Evolutionary conservation across 2,329 filamentous ascomycete species (phyloP), one percentile per base, ranked within the genome.

Genomic region (Fonsecaea monophora): DNA sequence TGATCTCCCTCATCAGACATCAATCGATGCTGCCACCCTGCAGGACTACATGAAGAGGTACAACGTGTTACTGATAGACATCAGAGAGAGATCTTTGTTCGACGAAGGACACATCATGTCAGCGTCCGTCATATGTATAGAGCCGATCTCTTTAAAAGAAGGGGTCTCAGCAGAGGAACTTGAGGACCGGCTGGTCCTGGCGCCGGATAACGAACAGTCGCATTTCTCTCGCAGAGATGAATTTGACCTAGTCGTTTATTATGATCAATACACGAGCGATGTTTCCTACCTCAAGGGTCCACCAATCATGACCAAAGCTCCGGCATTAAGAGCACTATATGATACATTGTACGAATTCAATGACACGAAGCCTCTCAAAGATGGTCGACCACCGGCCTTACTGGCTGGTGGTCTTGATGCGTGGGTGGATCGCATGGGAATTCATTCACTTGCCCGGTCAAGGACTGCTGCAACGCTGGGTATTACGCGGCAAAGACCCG

Each of bases 91-190:
- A 32, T 87, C 91, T 61, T 87, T 91, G 8, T 99, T 92, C 75
- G 92, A 98, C 72, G 85, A 90, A 56, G 95, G 95, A 0, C 95
- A 99, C 76, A 93, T 99, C 70, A 90, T 91, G 81, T 89, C 91
- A 5, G 89, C 89, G 64, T 89, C 87, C 5, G 91, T 93, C 45
- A 92, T 99, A 53, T 99, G 95, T 77, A 87, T 99, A 67, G 95
- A 99, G 74, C 92, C 94, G 30, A 86, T 96, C 53, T 86, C 90
- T 9, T 78, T 92, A 56, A 87, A 91, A 62, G 86, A 89, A 53
- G 89, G 87, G 37, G 83, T 87, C 72, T 90, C 87, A 15, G 87
- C 86, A 1, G 87, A 89, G 68, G 82, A 89, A 70, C 79, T 90
- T 3, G 82, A 85, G 65, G 82, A 84, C 60, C 79, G 81, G 13